These are phyloP conservation scores for Exophiala sp. DNA, from an alignment of 2,329 filamentous ascomycete species.

Conservation along the genomic window DNA sequence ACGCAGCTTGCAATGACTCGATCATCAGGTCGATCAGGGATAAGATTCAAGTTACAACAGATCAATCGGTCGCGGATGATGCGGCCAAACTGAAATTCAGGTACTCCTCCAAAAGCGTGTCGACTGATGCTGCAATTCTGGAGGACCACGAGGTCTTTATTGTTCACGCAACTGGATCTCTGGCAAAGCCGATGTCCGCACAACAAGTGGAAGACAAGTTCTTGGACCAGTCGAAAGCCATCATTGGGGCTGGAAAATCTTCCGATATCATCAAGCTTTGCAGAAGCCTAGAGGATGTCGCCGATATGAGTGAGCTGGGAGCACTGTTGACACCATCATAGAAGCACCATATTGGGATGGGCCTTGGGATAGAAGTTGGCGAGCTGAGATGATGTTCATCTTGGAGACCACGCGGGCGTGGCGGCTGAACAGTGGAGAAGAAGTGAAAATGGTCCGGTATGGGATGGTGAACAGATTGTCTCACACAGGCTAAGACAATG, in stretches of 20 bases:
- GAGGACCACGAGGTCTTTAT: conserved; percentile 43
- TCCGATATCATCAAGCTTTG: not conserved
- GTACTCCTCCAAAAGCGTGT: not conserved
- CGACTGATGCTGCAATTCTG: not conserved
- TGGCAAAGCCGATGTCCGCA: conserved; percentile 47
- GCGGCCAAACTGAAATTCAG: conserved; percentile 39
- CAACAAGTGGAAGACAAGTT: conserved; percentile 48
- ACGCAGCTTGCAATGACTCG: conserved; percentile 42
- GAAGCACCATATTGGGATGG: too few species aligned
- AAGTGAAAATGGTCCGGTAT: too few species aligned
- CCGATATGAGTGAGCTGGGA: not conserved
- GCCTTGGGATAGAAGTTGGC: too few species aligned
- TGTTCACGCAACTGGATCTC: conserved; percentile 49
- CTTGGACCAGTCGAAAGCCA: conserved; percentile 41
- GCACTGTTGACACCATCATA: not conserved
- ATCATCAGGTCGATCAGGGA: conserved; percentile 42
- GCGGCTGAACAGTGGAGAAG: too few species aligned
- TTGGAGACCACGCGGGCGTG: too few species aligned
- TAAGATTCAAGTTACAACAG: conserved; percentile 43
- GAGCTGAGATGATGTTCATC: too few species aligned
- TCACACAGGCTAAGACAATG: too few species aligned
- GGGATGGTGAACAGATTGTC: too few species aligned
- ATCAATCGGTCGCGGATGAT: conserved; percentile 41
- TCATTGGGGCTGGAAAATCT: conserved; percentile 39
- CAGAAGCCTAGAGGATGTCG: conserved; percentile 1